phyloP scores from a whole-genome alignment of 2,329 filamentous ascomycete genomes.

The Sporothrix inflata region DNA sequence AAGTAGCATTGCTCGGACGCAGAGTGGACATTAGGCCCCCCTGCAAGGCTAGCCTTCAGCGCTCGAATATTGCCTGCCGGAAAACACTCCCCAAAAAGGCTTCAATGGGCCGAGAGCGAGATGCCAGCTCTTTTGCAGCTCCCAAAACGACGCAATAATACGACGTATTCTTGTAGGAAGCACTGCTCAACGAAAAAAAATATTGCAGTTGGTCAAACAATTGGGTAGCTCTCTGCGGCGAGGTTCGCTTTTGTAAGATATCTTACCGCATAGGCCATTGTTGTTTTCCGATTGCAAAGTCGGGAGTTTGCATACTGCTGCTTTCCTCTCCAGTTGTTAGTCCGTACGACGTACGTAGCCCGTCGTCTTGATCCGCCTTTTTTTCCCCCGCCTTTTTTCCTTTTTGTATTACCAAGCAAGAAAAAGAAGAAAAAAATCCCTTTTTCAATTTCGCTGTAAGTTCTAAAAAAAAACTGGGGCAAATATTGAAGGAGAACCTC shows the following conservation, averaged over 20 bases:
- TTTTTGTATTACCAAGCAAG: constrained; percentile 12
- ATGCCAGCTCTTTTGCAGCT: too few relatives aligned
- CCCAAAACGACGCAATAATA: not conserved
- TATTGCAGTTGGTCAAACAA: not conserved
- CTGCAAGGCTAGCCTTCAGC: constrained; percentile 4
- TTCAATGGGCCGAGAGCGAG: not conserved
- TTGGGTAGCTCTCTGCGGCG: not conserved
- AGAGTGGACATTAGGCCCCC: not conserved
- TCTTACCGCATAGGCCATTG: too few relatives aligned
- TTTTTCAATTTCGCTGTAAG: not conserved
- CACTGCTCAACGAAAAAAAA: not conserved
- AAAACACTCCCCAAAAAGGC: not conserved
- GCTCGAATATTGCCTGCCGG: not conserved
- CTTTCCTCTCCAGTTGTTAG: too few relatives aligned
- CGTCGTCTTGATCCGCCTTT: too few relatives aligned
- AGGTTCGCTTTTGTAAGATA: too few relatives aligned
- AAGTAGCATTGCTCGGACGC: too few relatives aligned
- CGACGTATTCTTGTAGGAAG: not conserved
- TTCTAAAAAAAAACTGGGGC: not conserved
- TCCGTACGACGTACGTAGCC: too few relatives aligned
- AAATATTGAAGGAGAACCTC: too few relatives aligned
- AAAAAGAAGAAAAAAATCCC: not conserved
- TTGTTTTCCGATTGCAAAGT: too few relatives aligned
- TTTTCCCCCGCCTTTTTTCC: not conserved
- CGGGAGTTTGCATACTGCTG: too few relatives aligned